Base-by-base conservation (phyloP, 225 moss, liverwort and hornwort species). In the Polytrichum formosum region DNA sequence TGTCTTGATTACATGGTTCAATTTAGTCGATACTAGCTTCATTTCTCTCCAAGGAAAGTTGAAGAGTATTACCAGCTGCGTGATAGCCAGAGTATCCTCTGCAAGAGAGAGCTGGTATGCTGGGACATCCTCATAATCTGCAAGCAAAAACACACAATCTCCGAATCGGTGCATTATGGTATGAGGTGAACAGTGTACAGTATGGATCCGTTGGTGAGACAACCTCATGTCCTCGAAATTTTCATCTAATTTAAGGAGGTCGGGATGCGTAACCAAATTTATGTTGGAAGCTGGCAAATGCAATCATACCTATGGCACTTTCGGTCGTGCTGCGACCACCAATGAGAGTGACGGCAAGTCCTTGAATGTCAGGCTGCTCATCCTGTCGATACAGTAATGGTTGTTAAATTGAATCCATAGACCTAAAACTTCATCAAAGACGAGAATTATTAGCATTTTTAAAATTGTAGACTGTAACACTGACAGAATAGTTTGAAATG, bases 91-190 rank as follows among this genome's bases (percentile, higher is more conserved):
- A 3, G 82, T 85, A 55, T 88, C 88, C 58, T 88, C 88, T 66
- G 80, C 26, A 71, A 88, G 82, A 25, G 82, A 77, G 8, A 88
- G 82, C 88, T 82, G 88, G 63, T 88, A 88, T 35, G 88, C 88
- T 65, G 82, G 88, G 37, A 85, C 85, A 74, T 88, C 88, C 64
- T 88, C 88, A 78, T 72, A 88, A 72, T 82, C 88, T 88, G 82
- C 75, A 73, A 29, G 26, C 13, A n/a, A 54, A 22, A 29, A 18
- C 20, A 18, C 16, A 64, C 6, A 61, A 61, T 29, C 28, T 26
- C 28, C 64, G 7, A 64, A 28, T 59, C n/a, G 21, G 59, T 21
- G 6, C 9, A 20, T 6, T 20, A 56, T 20, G 20, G 59, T 59
- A 9, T 23, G 21, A 59, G 21, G 46, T 46, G 37, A 37, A 37